phyloP scores from a whole-genome alignment of 2,329 filamentous ascomycete genomes.

The Fusarium sp. region DNA sequence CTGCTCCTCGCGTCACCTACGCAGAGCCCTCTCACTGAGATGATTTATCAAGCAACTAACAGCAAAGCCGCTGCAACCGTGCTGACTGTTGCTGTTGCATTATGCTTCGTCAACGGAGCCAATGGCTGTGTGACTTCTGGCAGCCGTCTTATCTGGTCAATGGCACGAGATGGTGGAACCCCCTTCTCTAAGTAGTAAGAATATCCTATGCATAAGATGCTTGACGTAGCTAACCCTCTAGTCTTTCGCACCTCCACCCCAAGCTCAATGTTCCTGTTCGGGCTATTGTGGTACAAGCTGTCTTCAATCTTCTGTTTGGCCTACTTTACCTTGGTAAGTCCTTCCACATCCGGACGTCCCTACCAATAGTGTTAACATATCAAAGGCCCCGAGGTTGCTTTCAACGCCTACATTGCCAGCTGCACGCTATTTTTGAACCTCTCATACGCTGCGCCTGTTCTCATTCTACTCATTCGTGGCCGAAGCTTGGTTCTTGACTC shows the following conservation, averaged over 20 bases:
- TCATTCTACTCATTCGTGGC: slow-evolving; percentile 55
- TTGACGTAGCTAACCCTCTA: not conserved
- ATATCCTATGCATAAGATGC: fast-evolving
- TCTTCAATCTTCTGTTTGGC: slow-evolving; percentile 61
- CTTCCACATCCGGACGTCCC: fast-evolving
- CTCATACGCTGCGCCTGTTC: slow-evolving; percentile 60
- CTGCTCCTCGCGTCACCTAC: slow-evolving; percentile 55
- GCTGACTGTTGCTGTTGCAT: slow-evolving; percentile 56
- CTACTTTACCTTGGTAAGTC: slow-evolving; percentile 56
- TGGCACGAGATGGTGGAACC: slow-evolving; percentile 61
- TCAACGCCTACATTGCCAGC: slow-evolving; percentile 61
- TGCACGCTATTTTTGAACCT: slow-evolving; percentile 62
- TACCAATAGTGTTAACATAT: not conserved
- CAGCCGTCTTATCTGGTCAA: slow-evolving; percentile 60
- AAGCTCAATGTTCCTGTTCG: slow-evolving; percentile 59
- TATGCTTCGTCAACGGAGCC: slow-evolving; percentile 62
- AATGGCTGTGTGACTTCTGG: slow-evolving; percentile 59
- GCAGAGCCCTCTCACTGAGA: slow-evolving; percentile 61
- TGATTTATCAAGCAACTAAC: slow-evolving; percentile 59
- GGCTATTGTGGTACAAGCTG: slow-evolving; percentile 57
- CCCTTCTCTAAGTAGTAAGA: slow-evolving; percentile 49
- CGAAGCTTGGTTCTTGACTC: slow-evolving; percentile 50
- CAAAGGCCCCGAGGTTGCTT: slow-evolving; percentile 58
- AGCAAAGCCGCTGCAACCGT: slow-evolving; percentile 57
- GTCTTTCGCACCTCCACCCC: slow-evolving; percentile 54